Conservation (phyloP, 139 green algal genomes). For the Haematococcus lacustris region DNA sequence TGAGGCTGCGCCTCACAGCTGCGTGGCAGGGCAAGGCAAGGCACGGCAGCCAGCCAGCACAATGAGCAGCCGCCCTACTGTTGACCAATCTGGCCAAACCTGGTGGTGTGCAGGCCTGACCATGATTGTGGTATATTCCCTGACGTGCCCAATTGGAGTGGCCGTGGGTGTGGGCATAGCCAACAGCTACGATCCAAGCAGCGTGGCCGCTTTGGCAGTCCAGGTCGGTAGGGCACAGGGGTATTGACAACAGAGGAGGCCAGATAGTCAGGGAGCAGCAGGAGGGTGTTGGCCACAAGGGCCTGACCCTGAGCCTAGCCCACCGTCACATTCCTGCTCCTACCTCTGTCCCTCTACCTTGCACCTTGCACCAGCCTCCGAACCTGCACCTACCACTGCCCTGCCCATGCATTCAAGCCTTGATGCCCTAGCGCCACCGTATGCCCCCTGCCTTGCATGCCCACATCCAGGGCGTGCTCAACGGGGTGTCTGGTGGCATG, state of each 20-base stretch:
- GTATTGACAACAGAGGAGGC: not conserved
- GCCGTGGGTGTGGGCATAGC: not conserved
- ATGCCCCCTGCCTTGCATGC: not conserved
- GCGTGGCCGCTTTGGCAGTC: not conserved
- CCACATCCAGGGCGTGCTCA: constrained; percentile 14
- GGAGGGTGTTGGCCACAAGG: not conserved
- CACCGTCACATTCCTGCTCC: too few relatives aligned
- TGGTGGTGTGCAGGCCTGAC: constrained; percentile 1
- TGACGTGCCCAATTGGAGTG: constrained; percentile 10
- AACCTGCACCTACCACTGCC: too few relatives aligned
- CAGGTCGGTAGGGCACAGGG: not conserved
- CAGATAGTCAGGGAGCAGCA: not conserved
- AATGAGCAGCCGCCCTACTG: not conserved
- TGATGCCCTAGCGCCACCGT: too few relatives aligned
- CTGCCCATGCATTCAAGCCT: not conserved
- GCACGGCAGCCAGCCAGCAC: not conserved
- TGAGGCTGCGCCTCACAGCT: not conserved
- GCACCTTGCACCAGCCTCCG: too few relatives aligned
- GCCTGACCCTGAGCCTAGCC: not conserved
- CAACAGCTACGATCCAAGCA: not conserved
- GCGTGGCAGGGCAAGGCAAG: not conserved
- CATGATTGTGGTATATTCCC: constrained; percentile 5
- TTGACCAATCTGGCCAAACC: not conserved
- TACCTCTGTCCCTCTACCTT: too few relatives aligned
- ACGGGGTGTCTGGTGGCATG: constrained; percentile 25